Base-by-base conservation (phyloP, 768 basidiomycete genomes). In the Mycena olivaceomarginata region DNA sequence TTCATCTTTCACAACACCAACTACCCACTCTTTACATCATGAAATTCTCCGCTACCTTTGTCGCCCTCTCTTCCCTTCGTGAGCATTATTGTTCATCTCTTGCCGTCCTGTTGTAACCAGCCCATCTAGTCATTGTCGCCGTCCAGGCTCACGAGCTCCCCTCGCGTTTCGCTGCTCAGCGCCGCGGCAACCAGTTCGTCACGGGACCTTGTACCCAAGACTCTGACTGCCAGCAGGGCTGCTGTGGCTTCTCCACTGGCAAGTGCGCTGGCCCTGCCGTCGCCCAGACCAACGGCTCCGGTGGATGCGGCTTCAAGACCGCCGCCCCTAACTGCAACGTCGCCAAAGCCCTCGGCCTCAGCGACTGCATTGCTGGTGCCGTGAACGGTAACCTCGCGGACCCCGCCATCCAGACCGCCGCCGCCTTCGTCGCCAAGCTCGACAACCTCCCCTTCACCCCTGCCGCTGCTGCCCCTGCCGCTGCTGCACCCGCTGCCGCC, bases 251-350 rank as follows among this genome's bases (percentile, higher is more conserved):
- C 80, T 56, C 62, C 40, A 67, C 57, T 39, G 81, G 81, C 75
- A 81, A 81, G 77, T 82, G 81, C 74, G 81, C 81, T 40, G 81
- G 81, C 67, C 68, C 81, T 39, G 75, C 51, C 71, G 78, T 82
- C 76, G 80, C 81, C 1, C 81, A 81, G 71, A 70, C 75, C 71
- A 79, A 80, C 70, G 81, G 80, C 75, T 51, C 53, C 67, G 81
- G 81, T 31, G 81, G 81, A 40, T 82, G 81, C 60, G 81, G 81
- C 60, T 70, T 71, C 74, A 79, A 80, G 53, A 72, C 72, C 77
- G 51, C 80, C 15, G 22, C 67, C 15, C 79, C 81, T 45, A 82
- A 82, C 79, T 71, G 76, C 79, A 62, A 77, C 71, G 81, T 79
- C 56, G 81, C 81, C 5, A 69, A 67, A 40, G 31, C 63, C 60